Evolutionary conservation across 441 rosid genomes (phyloP).

Genomic region (Croton laevigatus): DNA sequence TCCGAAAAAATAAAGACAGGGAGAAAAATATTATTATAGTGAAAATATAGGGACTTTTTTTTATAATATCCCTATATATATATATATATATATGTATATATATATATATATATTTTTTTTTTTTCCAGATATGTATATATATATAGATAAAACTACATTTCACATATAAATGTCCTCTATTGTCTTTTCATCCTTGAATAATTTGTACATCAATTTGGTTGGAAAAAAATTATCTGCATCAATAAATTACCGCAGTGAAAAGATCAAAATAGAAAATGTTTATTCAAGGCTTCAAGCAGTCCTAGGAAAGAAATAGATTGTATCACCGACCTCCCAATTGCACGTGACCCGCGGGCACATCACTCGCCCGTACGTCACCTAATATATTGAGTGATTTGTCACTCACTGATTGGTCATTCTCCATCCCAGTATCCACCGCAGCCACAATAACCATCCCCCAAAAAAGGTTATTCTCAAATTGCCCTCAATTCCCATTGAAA

Average conservation of each 20-base stretch:
- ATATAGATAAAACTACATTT: no score
- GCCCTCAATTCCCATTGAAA: neutral
- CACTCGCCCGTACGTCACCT: neutral
- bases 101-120: no score
- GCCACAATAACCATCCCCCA: neutral
- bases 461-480: neutral
- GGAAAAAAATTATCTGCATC: neutral
- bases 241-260: neutral
- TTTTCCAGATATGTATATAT: no score
- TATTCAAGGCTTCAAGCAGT: neutral
- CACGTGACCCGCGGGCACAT: conserved; percentile 39
- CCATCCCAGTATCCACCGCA: neutral
- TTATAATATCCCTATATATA: no score
- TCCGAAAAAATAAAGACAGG: no score
- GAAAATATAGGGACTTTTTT: no score
- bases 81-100: no score
- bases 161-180: no score
- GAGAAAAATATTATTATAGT: no score
- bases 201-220: no score
- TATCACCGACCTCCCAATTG: conserved; percentile 23
- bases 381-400: neutral
- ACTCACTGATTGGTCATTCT: conserved; percentile 13
- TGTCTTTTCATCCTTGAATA: no score
- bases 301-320: conserved; percentile 1
- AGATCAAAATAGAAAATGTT: neutral